Conservation (phyloP, 2,329 filamentous ascomycete species). For the Scytalidium sp. region DNA sequence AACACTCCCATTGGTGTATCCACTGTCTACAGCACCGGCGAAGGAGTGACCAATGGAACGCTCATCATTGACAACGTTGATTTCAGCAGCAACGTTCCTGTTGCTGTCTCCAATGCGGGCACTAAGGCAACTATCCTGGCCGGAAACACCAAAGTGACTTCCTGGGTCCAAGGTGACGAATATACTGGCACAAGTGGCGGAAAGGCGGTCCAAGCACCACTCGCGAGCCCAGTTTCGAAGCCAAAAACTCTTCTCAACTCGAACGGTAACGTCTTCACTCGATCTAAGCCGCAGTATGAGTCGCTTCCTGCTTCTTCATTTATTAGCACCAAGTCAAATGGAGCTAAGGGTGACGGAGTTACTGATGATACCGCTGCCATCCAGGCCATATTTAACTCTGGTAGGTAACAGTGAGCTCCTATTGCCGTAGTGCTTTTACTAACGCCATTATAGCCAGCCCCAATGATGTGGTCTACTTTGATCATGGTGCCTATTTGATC, state of each 20-base stretch:
- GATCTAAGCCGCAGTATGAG: slow-evolving; percentile 87
- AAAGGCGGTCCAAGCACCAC: slow-evolving; percentile 55
- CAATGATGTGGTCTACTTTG: slow-evolving; percentile 63
- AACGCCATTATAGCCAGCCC: neutral
- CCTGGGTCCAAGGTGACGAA: slow-evolving; percentile 77
- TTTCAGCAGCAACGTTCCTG: slow-evolving; percentile 63
- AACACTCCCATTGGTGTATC: slow-evolving; percentile 75
- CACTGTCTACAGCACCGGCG: slow-evolving; percentile 65
- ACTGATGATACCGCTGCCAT: slow-evolving; percentile 87
- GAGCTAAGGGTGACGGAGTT: slow-evolving; percentile 82
- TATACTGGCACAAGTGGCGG: slow-evolving; percentile 52
- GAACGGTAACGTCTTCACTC: slow-evolving; percentile 71
- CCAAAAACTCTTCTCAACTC: slow-evolving; percentile 62
- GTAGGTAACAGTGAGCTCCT: slow-evolving; percentile 20
- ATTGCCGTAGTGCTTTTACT: neutral
- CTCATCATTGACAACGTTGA: slow-evolving; percentile 89
- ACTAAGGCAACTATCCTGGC: slow-evolving; percentile 60
- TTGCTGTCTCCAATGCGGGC: slow-evolving; percentile 60
- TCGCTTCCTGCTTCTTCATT: slow-evolving; percentile 65
- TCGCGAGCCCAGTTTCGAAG: slow-evolving; percentile 54
- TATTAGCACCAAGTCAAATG: slow-evolving; percentile 76
- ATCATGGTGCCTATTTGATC: slow-evolving; percentile 70
- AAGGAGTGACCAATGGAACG: slow-evolving; percentile 71
- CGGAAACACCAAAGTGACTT: slow-evolving; percentile 65
- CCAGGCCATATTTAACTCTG: slow-evolving; percentile 71